Percentiles rank a stretch among this genome's conserved stretches.
These are phyloP conservation scores for Hemisphaericaspora lyxosophila DNA, from an alignment of 1,139 yeast species.

Conservation along the genomic window DNA sequence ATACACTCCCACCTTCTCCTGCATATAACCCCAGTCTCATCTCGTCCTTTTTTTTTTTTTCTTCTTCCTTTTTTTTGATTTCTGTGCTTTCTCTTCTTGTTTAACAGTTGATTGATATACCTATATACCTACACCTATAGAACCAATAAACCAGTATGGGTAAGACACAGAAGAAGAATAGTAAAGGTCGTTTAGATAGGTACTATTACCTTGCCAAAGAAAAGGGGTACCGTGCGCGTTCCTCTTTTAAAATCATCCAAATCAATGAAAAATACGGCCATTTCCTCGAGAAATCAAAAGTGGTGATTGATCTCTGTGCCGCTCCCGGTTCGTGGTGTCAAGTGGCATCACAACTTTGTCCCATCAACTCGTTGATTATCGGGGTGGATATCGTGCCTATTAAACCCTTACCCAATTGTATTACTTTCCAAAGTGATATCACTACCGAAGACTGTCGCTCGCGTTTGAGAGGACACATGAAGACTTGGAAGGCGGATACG, in stretches of 20 bases:
- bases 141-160: slow-evolving; percentile 52
- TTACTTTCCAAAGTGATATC: slow-evolving; percentile 93
- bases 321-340: slow-evolving; percentile 99
- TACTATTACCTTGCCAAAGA: slow-evolving; percentile 96
- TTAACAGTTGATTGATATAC: too few species aligned
- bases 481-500: slow-evolving; percentile 98
- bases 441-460: slow-evolving; percentile 98
- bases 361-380: slow-evolving; percentile 85
- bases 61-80: background rate
- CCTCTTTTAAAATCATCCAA: slow-evolving; percentile 92
- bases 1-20: too few species aligned
- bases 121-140: too few species aligned
- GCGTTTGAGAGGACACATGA: slow-evolving; percentile 89
- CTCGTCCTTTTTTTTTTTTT: background rate
- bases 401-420: slow-evolving; percentile 89
- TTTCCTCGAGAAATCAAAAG: slow-evolving; percentile 92
- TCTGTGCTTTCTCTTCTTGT: background rate
- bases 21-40: background rate
- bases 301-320: slow-evolving; percentile 96
- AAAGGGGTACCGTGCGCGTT: slow-evolving; percentile 98
- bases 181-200: slow-evolving; percentile 98
- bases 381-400: slow-evolving; percentile 99
- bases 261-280: slow-evolving; percentile 96
- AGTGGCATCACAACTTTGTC: slow-evolving; percentile 92
- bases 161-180: slow-evolving; percentile 91